Conservation (phyloP, 805 yeast species). For the Starmera quercuum region DNA sequence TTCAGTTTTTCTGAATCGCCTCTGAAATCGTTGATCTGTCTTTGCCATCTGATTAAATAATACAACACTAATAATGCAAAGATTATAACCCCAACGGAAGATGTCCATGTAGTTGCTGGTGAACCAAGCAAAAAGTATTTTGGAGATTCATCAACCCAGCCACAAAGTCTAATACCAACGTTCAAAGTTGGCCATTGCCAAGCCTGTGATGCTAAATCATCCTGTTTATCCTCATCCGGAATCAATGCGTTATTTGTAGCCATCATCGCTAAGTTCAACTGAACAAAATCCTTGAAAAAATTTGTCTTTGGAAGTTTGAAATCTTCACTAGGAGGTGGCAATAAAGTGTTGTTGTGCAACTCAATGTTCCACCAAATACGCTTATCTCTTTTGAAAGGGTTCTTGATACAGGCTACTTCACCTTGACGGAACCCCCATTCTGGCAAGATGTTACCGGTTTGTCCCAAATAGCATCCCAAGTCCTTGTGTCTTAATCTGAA, state of each 20-base stretch:
- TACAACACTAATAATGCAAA: constrained; percentile 36
- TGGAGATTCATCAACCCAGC: constrained; percentile 53
- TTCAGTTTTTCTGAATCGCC: constrained; percentile 35
- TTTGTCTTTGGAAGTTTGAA: constrained; percentile 67
- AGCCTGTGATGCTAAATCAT: constrained; percentile 61
- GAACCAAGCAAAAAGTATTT: constrained; percentile 69
- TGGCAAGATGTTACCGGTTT: constrained; percentile 77
- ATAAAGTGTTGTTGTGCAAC: constrained; percentile 49
- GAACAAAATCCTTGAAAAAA: constrained; percentile 69
- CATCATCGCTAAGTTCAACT: constrained; percentile 80
- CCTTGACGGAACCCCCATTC: constrained; percentile 98
- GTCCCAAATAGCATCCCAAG: constrained; percentile 78
- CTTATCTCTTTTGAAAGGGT: constrained; percentile 66
- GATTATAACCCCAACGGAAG: constrained; percentile 48
- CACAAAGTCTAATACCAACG: constrained; percentile 68
- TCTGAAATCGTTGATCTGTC: constrained; percentile 62
- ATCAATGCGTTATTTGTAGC: constrained; percentile 77
- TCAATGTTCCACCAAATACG: constrained; percentile 89
- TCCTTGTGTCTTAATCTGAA: constrained; percentile 65
- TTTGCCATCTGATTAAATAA: constrained; percentile 59
- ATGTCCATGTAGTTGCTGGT: constrained; percentile 74
- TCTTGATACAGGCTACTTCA: constrained; percentile 76
- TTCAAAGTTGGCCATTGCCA: constrained; percentile 89
- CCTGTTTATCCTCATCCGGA: constrained; percentile 70
- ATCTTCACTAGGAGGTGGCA: constrained; percentile 54